phyloP scores from a whole-genome alignment of 2,329 filamentous ascomycete genomes.

The Huntiella abstrusa region DNA sequence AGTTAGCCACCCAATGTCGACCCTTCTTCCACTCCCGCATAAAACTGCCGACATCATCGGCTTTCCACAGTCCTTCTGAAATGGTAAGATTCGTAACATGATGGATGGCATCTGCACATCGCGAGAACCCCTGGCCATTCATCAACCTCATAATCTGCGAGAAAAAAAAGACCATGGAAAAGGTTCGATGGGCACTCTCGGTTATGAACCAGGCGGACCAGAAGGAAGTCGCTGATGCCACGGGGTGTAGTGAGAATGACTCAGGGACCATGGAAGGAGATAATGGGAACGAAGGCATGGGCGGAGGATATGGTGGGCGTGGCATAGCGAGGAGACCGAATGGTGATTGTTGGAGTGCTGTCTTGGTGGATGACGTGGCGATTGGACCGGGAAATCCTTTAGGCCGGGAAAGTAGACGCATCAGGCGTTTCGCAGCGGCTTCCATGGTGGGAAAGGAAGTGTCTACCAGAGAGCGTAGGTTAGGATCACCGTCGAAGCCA shows the following conservation, averaged over 20 bases:
- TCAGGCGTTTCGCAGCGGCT: not conserved
- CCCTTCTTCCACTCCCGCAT: conserved; percentile 12
- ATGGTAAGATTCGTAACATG: conserved; percentile 22
- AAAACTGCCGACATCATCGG: conserved; percentile 20
- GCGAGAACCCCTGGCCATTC: conserved; percentile 13
- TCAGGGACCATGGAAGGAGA: conserved; percentile 5
- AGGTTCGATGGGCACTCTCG: conserved; percentile 33
- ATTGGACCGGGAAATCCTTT: too few relatives aligned
- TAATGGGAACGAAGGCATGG: conserved; percentile 18
- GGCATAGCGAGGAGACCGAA: not conserved
- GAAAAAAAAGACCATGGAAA: conserved; percentile 29
- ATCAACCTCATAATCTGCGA: conserved; percentile 21
- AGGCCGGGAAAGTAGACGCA: not conserved
- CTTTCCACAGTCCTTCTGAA: conserved; percentile 22
- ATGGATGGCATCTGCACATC: conserved; percentile 17
- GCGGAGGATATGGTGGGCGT: not conserved
- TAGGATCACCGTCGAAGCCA: conserved; percentile 25
- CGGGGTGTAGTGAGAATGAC: too few relatives aligned
- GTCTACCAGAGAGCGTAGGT: conserved; percentile 18
- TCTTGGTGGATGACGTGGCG: too few relatives aligned
- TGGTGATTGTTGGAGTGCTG: too few relatives aligned
- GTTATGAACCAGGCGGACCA: conserved; percentile 34
- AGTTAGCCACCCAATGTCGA: conserved; percentile 3
- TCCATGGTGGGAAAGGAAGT: conserved; percentile 13
- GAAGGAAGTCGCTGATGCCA: conserved; percentile 20